Base-by-base conservation (phyloP, 805 yeast genomes). In the Kazachstania psychrophila region DNA sequence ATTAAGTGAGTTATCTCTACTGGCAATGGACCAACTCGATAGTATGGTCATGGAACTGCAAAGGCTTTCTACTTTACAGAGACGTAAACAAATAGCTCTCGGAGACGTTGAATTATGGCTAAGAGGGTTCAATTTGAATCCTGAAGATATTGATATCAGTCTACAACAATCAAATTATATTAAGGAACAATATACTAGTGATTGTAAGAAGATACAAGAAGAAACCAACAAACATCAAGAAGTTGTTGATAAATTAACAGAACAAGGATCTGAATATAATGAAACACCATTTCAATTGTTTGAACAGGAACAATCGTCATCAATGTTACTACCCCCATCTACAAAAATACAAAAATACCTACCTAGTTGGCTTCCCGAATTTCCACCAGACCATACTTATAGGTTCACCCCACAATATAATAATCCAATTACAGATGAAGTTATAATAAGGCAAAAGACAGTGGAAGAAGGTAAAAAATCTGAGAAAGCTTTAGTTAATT, bases 351-450 rank as follows among this genome's bases (percentile, higher is more conserved):
- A 62, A 33, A 52, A 56, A 5, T 73, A 74, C 41, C 69, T 84
- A 6, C 94, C 94, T 0, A 52, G 62, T 5, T 87, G 87, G 78
- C 62, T 89, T 47, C 98, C 98, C 0, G 75, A 76, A 10, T 67
- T 89, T 20, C 98, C 98, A 1, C 95, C 97, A 0, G 95, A 86
- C 50, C 94, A 88, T 58, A 89, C 97, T 0, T 89, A 81, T 55
- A 77, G 75, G 57, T 72, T 77, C 38, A 82, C 95, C 0, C 81
- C 95, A 0, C 69, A 70, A 44, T 87, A 66, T 54, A 69, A 77
- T 38, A 65, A 73, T 17, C 66, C 78, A 15, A 60, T 77, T 12
- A 72, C 77, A 1, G 89, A 85, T 50, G 84, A 88, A 42, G 74
- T 79, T 44, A 65, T 72, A 39, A 68, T 89, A 37, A 68, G 89